Conservation (phyloP, 192 early-diverging fungal species). For the Paraglomus occultum region DNA sequence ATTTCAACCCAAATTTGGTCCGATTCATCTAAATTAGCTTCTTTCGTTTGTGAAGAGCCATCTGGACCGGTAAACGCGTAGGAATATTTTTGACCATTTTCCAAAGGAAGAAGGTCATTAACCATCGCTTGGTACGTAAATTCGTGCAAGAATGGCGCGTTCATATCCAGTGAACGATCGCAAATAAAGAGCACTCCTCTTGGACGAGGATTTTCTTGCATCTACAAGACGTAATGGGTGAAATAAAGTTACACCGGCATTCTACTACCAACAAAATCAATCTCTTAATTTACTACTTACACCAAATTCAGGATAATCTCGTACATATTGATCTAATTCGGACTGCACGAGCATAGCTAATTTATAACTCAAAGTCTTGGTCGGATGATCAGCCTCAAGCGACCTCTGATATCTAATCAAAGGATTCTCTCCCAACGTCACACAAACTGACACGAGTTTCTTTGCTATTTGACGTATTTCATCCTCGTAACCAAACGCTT, state of each 20-base stretch:
- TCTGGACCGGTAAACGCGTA: conserved; percentile 52
- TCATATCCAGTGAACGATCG: conserved; percentile 89
- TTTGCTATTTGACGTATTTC: conserved; percentile 54
- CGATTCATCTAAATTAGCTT: conserved; percentile 66
- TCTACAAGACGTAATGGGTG: conserved; percentile 27
- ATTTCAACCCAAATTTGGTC: conserved; percentile 77
- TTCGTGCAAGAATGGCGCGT: conserved; percentile 92
- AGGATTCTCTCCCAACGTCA: conserved; percentile 86
- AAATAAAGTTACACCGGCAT: neutral
- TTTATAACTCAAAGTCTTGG: conserved; percentile 64
- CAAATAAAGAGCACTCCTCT: conserved; percentile 83
- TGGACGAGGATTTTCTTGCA: conserved; percentile 46
- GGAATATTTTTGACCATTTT: conserved; percentile 64
- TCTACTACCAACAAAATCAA: neutral
- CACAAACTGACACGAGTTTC: conserved; percentile 84
- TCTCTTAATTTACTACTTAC: conserved; percentile 35
- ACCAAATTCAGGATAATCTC: conserved; percentile 64
- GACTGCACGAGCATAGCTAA: conserved; percentile 79
- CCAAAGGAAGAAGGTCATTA: conserved; percentile 77
- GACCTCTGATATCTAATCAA: conserved; percentile 89
- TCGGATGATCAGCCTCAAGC: conserved; percentile 66
- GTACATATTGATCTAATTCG: conserved; percentile 80
- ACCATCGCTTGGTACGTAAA: conserved; percentile 99
- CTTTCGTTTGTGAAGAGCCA: conserved; percentile 44
- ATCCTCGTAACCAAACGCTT: conserved; percentile 34